These are phyloP conservation scores for Pichia cactophila DNA, from an alignment of 1,139 yeast species.

Conservation along the genomic window DNA sequence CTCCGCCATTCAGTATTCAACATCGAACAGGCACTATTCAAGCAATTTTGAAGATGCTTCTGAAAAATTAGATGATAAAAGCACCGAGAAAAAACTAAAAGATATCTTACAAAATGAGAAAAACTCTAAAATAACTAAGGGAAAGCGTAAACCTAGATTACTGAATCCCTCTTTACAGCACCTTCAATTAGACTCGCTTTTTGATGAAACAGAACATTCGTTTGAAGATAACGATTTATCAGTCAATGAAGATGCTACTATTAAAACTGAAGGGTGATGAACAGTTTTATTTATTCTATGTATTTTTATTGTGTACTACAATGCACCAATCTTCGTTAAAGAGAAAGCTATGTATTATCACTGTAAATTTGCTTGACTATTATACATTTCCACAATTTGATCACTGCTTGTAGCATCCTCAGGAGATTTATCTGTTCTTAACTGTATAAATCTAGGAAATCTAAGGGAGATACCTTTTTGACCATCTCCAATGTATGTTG, in stretches of 20 bases:
- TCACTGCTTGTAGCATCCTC: slow-evolving; percentile 89
- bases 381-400: slow-evolving; percentile 85
- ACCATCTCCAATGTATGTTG: slow-evolving; percentile 50
- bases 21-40: background rate
- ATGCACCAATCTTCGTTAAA: background rate
- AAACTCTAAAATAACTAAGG: slow-evolving; percentile 6
- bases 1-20: slow-evolving; percentile 11
- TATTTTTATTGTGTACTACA: background rate
- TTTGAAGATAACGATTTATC: slow-evolving; percentile 2
- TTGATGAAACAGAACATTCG: slow-evolving; percentile 9
- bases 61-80: background rate
- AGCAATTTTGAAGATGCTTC: background rate
- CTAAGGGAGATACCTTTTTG: slow-evolving; percentile 78
- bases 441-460: slow-evolving; percentile 81
- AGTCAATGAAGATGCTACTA: background rate
- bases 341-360: background rate
- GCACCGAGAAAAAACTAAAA: slow-evolving; percentile 1
- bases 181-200: slow-evolving; percentile 13
- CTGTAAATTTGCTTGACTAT: slow-evolving; percentile 50
- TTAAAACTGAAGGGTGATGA: background rate
- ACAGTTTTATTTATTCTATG: background rate
- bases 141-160: slow-evolving; percentile 2
- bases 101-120: slow-evolving; percentile 5
- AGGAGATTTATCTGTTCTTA: slow-evolving; percentile 79
- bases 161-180: slow-evolving; percentile 19